phyloP scores from a whole-genome alignment of 495 filamentous ascomycete species.

The Annulohypoxylon bovei region DNA sequence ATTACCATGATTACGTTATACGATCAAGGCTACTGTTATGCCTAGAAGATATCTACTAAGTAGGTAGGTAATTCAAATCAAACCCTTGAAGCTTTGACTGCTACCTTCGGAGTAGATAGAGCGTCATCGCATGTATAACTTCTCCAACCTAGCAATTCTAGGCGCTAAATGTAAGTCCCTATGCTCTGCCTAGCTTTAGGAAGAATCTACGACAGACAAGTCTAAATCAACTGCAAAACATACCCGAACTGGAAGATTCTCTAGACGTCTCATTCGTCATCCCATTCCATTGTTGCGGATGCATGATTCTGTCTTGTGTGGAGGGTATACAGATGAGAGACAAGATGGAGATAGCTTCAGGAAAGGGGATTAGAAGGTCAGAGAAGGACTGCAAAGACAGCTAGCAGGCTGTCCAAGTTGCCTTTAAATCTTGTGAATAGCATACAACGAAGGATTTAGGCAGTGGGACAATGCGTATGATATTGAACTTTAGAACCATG shows the following conservation, averaged over 20 bases:
- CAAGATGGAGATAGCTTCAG: not conserved
- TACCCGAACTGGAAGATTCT: slow-evolving; percentile 13
- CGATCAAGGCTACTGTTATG: too few species aligned
- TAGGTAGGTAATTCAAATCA: too few species aligned
- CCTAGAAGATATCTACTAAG: not conserved
- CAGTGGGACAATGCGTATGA: not conserved
- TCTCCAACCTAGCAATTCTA: not conserved
- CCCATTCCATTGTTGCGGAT: not conserved
- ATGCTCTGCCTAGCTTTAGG: not conserved
- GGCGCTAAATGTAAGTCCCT: not conserved
- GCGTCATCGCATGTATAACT: not conserved
- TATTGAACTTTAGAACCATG: not conserved
- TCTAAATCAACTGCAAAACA: not conserved
- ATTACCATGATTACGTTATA: too few species aligned
- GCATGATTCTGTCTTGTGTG: not conserved
- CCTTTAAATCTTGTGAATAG: not conserved
- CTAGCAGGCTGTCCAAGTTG: not conserved
- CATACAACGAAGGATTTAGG: not conserved
- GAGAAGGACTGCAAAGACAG: slow-evolving; percentile 5
- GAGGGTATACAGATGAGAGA: not conserved
- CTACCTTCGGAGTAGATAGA: not conserved
- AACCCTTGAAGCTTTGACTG: not conserved
- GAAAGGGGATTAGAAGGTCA: not conserved
- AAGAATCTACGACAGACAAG: not conserved
- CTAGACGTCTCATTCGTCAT: not conserved